A percentile compares a stretch with the other conserved stretches of the same genome.
These are phyloP conservation scores for Erodium trifolium DNA, from an alignment of 441 rosid genomes.

Conservation along the genomic window DNA sequence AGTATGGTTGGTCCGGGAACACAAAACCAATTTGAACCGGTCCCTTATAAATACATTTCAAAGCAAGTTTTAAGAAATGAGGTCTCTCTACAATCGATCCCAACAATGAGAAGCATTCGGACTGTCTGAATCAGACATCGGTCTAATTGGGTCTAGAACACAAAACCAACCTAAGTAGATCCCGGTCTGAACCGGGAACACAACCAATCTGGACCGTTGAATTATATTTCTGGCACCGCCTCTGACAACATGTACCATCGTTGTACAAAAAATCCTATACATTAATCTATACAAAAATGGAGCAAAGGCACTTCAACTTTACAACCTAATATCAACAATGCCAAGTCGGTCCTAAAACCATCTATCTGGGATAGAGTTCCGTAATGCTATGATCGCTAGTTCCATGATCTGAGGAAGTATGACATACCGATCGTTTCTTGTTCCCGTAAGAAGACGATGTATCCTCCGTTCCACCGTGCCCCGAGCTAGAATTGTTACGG, in stretches of 20 bases:
- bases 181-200: too few species aligned
- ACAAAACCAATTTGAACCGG: too few species aligned
- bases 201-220: too few species aligned
- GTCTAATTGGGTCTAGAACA: too few species aligned
- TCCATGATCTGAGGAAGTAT: not conserved
- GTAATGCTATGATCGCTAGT: not conserved
- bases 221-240: too few species aligned
- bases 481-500: conserved; percentile 16
- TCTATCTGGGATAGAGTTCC: not conserved
- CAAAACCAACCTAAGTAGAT: too few species aligned
- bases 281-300: not conserved
- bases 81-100: too few species aligned
- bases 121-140: too few species aligned
- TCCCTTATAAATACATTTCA: too few species aligned
- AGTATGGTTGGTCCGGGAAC: too few species aligned
- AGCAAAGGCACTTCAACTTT: not conserved
- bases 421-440: not conserved
- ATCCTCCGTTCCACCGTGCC: conserved; percentile 5
- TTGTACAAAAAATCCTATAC: not conserved
- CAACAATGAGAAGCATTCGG: too few species aligned
- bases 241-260: not conserved
- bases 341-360: not conserved
- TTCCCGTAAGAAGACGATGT: not conserved
- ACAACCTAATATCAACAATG: not conserved
- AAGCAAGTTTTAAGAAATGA: too few species aligned